Conservation (phyloP, 169 alveolate species). For the Sarcocystis neurona region DNA sequence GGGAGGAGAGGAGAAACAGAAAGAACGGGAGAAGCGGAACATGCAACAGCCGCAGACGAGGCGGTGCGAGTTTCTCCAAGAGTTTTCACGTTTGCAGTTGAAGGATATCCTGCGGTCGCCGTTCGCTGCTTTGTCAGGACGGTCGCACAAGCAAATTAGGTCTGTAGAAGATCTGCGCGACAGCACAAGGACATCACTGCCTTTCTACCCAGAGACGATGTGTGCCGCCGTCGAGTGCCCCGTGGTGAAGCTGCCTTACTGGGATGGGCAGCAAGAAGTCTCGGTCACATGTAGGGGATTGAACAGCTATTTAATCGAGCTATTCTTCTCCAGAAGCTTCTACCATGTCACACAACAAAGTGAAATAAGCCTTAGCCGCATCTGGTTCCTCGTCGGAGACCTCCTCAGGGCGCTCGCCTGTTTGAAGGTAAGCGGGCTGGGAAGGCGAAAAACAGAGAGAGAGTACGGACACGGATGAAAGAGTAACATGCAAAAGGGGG, state of each 20-base stretch:
- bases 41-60: too few species aligned
- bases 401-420: neutral
- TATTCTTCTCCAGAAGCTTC: neutral
- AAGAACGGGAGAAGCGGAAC: too few species aligned
- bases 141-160: neutral
- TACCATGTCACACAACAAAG: neutral
- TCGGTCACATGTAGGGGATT: neutral
- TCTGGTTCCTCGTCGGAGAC: constrained; percentile 2
- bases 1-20: too few species aligned
- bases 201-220: constrained; percentile 22
- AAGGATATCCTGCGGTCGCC: neutral
- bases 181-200: neutral
- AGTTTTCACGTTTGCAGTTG: neutral
- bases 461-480: too few species aligned
- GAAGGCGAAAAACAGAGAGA: too few species aligned
- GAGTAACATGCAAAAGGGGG: too few species aligned
- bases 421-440: neutral
- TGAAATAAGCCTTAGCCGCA: neutral
- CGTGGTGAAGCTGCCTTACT: neutral
- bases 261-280: constrained; percentile 17
- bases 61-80: neutral
- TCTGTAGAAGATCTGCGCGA: neutral
- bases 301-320: neutral
- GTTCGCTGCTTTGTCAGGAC: neutral
- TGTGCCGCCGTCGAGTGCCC: neutral